Base-by-base conservation (phyloP, 1,284 basidiomycete species). In the Apiotrichum mycotoxinovorans region DNA sequence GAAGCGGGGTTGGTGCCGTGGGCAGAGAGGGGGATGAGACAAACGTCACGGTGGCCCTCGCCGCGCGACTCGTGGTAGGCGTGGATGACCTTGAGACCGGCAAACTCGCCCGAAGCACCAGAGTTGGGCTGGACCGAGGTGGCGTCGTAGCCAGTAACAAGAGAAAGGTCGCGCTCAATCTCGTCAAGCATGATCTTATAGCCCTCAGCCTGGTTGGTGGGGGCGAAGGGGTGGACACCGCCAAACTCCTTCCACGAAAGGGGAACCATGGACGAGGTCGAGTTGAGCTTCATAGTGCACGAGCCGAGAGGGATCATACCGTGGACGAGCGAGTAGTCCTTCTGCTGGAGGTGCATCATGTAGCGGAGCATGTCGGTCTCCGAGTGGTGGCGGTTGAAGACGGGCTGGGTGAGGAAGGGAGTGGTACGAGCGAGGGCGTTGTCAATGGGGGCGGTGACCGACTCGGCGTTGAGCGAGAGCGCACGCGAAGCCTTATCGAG, bases 351-450 rank as follows among this genome's bases (percentile, higher is more conserved):
- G 66, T 91, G 87, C 79, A 92, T 86, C 74, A 98, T 91, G 79
- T 97, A 97, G 46, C 93, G 89, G 50, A 98, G 81, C 88, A 98
- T 91, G 80, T 97, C 91, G 1, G 95, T 98, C 81, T 98, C 95
- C 10, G 91, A 95, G 74, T 96, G 94, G 73, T 98, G 89, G 52
- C 86, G 84, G 80, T 93, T 93, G 81, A 97, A 98, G 45, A 97
- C 90, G 0, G 88, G 83, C 75, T 98, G 91, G 3, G 85, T 83
- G 22, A 98, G 82, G 79, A 87, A 91, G 51, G 83, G 77, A 4
- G 88, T 88, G 10, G 85, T 85, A 56, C 95, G 87, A 41, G 79
- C 80, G 41, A 95, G 81, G 23, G 75, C 61, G 3, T 80, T 59
- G 30, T 59, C 63, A 43, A 72, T 65, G 7, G 90, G 86, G 44